phyloP scores from a whole-genome alignment of 768 basidiomycete genomes.

The Hericium alpestre region DNA sequence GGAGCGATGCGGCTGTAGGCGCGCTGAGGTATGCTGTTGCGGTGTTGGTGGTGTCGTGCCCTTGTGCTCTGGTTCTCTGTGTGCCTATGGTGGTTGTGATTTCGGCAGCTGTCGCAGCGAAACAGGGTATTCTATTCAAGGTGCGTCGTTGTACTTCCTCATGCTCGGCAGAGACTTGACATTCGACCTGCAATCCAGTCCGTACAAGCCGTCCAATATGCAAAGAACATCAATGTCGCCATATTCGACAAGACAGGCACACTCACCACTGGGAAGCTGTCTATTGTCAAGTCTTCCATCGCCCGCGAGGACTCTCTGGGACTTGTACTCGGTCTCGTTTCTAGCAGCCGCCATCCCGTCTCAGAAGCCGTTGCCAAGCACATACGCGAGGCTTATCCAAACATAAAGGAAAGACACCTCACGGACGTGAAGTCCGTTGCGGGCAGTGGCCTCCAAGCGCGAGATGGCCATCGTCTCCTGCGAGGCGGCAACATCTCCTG shows the following conservation, averaged over 20 bases:
- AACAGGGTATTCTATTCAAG: conserved; percentile 24
- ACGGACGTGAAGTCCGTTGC: conserved; percentile 20
- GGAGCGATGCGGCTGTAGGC: conserved; percentile 19
- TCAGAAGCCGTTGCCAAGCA: conserved; percentile 24
- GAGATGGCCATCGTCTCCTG: conserved; percentile 21
- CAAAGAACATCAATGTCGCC: conserved; percentile 28
- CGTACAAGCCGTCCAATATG: conserved; percentile 3
- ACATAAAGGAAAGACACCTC: conserved; percentile 3
- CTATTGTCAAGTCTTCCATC: conserved; percentile 26
- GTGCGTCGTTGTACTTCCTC: conserved; percentile 1
- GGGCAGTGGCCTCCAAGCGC: conserved; percentile 27
- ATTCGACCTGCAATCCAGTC: conserved; percentile 1
- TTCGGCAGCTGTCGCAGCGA: conserved; percentile 22
- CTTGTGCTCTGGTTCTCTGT: conserved; percentile 33
- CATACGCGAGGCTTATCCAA: conserved; percentile 12
- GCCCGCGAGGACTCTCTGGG: conserved; percentile 17
- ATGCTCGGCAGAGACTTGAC: neutral
- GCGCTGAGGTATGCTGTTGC: conserved; percentile 43
- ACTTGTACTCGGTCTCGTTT: conserved; percentile 21
- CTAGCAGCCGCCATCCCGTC: conserved; percentile 26
- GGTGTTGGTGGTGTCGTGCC: conserved; percentile 42
- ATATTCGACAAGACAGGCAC: conserved; percentile 58
- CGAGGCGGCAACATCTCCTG: conserved; percentile 28
- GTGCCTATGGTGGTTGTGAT: conserved; percentile 28
- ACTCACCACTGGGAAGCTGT: conserved; percentile 33